Evolutionary conservation across 495 filamentous ascomycete genomes (phyloP), one percentile per base, ranked within the genome.

Genomic region (Glonium stellatum): DNA sequence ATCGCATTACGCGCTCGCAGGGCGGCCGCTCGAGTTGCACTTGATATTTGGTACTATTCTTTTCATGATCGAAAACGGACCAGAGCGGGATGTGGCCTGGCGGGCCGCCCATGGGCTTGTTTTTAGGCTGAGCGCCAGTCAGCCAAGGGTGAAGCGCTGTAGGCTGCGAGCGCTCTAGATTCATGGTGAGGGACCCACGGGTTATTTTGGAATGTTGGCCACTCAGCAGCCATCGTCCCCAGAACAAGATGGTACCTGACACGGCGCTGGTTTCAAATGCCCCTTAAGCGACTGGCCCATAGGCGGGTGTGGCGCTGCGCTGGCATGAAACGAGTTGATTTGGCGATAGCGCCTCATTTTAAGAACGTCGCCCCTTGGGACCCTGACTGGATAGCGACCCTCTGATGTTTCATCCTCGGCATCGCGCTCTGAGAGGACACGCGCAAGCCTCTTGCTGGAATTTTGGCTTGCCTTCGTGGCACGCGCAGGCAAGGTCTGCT

Each of bases 321-420:
- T 31, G 21, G 48, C 19, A 27, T 25, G n/a, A 51, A 51, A 51
- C 48, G 48, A 51, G 4, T 44, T 44, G 13, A 44, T 44, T 18
- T 44, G 18, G 39, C 39, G 39, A 44, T 11, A 11, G 39, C 39
- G 10, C 48, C 25, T 23, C 5, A 23, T 51, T 8, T 15, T 1
- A 15, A 31, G 39, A 11, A 56, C 51, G 37, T 46, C 37, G 59
- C 56, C 47, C 42, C 18, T 39, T 25, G 39, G 36, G 13, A 36
- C 42, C 52, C 55, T 35, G 47, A 66, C 63, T 66, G 63, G 59
- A 59, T 54, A 41, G 9, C 25, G 48, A 47, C 53, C 54, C 39
- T 62, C 44, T 62, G 54, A 35, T 63, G 64, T 67, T 67, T 67
- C 64, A 60, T 60, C 58, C 64, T 56, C 57, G 54, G 44, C 60